A percentile compares a stretch with the other conserved stretches of the same genome.
Conservation (phyloP, 225 moss, liverwort and hornwort species). For the Sphagnum contortum region DNA sequence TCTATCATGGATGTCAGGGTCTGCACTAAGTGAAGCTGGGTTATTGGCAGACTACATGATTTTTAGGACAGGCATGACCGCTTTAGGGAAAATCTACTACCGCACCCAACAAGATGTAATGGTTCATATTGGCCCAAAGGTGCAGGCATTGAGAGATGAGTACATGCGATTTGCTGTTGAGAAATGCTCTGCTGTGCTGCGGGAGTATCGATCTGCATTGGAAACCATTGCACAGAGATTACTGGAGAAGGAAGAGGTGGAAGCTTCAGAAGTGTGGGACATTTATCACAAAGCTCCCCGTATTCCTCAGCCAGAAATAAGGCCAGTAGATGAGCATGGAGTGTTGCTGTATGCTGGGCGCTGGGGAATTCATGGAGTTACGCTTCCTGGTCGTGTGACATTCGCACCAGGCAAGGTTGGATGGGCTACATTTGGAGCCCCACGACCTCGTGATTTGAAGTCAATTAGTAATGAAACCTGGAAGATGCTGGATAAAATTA, state of each 20-base stretch:
- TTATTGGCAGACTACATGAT: conserved; percentile 89
- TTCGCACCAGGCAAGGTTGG: conserved; percentile 95
- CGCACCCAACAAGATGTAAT: conserved; percentile 97
- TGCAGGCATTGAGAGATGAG: conserved; percentile 87
- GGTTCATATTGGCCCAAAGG: conserved; percentile 91
- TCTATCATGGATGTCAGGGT: conserved; percentile 95
- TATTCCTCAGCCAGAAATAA: conserved; percentile 76
- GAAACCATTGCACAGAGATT: conserved; percentile 92
- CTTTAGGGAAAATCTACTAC: conserved; percentile 84
- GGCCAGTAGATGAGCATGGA: conserved; percentile 72
- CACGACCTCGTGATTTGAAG: conserved; percentile 85
- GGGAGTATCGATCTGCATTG: conserved; percentile 89
- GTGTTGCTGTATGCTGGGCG: conserved; percentile 79
- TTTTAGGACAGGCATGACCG: conserved; percentile 91
- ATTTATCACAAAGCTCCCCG: conserved; percentile 86
- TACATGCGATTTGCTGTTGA: conserved; percentile 96
- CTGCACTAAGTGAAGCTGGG: conserved; percentile 93
- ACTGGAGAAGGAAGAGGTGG: conserved; percentile 78
- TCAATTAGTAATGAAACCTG: conserved; percentile 85
- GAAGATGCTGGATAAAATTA: conserved; percentile 71
- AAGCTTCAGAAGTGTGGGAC: conserved; percentile 86
- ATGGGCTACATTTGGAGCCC: conserved; percentile 86
- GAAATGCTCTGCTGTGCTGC: conserved; percentile 78
- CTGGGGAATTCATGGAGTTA: conserved; percentile 92
- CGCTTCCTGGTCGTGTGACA: conserved; percentile 86